Evolutionary conservation across 805 yeast genomes (phyloP), one percentile per base, ranked within the genome.

Genomic region (Metschnikowia bowlesiae): DNA sequence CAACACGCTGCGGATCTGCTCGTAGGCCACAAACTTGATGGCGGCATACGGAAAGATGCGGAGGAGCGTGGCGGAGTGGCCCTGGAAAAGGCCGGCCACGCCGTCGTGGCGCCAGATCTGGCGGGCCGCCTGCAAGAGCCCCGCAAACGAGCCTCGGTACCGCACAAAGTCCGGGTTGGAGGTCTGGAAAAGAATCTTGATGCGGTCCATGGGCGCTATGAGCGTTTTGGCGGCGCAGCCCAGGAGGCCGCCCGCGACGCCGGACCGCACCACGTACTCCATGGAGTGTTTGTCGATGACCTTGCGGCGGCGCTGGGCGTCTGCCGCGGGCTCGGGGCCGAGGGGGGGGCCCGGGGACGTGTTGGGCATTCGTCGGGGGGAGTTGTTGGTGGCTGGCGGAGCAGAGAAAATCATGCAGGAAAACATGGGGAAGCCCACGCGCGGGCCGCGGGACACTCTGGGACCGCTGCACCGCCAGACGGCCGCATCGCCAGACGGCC

Each of bases 41-140:
- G 97, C 96, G 4, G 99, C 97, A 66, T 94, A 94, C 1, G 99
- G 99, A 66, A 94, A 92, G 3, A 94, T 89, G 54, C 99, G 76
- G 39, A 91, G 67, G 46, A 94, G 71, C 0, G 99, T 94, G 0
- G 95, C 97, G 4, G 96, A 88, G 66, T 94, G 99, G 38, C 99
- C 99, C 62, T 92, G 96, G 65, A 83, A 92, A 48, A 94, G 79
- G 1, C 99, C 99, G 39, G 71, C 54, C 1, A 83, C 43, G 14
- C 98, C 98, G 65, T 89, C 94, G 46, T 71, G 74, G 7, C 58
- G 49, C 70, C 81, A 81, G 28, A 94, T 91, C 50, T 80, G 77
- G 34, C 70, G 69, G 0, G 85, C 85, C 0, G 99, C 98, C 43
- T 74, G 71, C 53, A 82, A 75, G 48, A 94, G 71, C 2, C 99